Conservation (phyloP, 495 filamentous ascomycete species). For the Xylaria castorea region DNA sequence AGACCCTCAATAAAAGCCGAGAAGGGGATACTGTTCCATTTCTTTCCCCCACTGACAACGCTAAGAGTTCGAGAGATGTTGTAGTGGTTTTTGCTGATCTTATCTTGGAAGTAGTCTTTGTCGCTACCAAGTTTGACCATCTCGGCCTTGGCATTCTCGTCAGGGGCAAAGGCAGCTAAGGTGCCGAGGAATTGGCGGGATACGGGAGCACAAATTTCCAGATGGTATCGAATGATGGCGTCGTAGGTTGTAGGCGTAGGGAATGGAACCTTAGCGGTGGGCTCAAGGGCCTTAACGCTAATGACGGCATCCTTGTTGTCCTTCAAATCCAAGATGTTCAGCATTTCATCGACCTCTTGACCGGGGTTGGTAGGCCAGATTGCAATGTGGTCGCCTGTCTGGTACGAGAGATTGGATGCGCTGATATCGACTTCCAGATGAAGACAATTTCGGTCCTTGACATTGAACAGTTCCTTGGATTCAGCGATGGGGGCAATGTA, state of each 20-base stretch:
- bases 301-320: constrained; percentile 85
- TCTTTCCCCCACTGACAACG: constrained; percentile 69
- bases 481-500: constrained; percentile 93
- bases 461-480: constrained; percentile 88
- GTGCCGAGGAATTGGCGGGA: constrained; percentile 94
- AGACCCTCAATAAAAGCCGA: constrained; percentile 93
- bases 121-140: constrained; percentile 88
- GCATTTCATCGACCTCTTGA: constrained; percentile 88
- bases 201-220: constrained; percentile 94
- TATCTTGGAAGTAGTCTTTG: constrained; percentile 95
- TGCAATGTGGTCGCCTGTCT: constrained; percentile 96
- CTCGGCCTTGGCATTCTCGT: constrained; percentile 81
- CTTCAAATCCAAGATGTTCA: constrained; percentile 75
- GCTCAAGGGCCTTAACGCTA: constrained; percentile 88
- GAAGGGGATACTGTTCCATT: constrained; percentile 87
- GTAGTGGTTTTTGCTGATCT: constrained; percentile 79
- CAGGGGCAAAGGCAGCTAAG: constrained; percentile 88
- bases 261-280: constrained; percentile 96
- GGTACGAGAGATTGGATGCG: constrained; percentile 85
- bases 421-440: constrained; percentile 96
- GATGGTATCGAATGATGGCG: constrained; percentile 91
- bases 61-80: constrained; percentile 93
- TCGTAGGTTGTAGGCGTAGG: constrained; percentile 97
- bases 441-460: constrained; percentile 92
- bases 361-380: constrained; percentile 98